These are phyloP conservation scores for Ottelia alismoides DNA, from an alignment of 106 monocot genomes.

Conservation along the genomic window DNA sequence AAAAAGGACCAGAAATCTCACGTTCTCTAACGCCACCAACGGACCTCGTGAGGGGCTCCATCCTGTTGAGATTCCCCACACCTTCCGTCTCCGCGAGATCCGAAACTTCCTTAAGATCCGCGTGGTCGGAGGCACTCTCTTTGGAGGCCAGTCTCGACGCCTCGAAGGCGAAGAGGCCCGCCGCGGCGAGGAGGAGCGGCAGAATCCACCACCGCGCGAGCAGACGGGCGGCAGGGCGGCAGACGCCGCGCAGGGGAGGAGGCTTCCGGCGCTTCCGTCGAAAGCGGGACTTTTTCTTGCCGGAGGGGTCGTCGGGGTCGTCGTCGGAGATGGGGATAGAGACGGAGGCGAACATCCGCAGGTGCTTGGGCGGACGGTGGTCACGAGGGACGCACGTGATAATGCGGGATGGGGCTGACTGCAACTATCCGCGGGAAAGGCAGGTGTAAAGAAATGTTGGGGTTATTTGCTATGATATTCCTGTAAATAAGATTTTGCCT, in stretches of 20 bases:
- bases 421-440: too few relatives aligned
- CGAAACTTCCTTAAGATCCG: too few relatives aligned
- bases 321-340: slow-evolving; percentile 72
- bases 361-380: too few relatives aligned
- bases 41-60: slow-evolving; percentile 43
- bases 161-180: slow-evolving; percentile 40
- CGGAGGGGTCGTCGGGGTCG: slow-evolving; percentile 35
- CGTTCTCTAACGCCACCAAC: slow-evolving; percentile 44
- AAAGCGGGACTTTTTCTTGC: slow-evolving; percentile 17
- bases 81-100: neutral
- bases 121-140: too few relatives aligned
- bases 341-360: slow-evolving; percentile 35
- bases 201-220: slow-evolving; percentile 53
- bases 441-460: too few relatives aligned
- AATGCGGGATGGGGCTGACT: too few relatives aligned
- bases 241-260: neutral
- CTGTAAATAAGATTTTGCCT: too few relatives aligned
- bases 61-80: slow-evolving; percentile 48
- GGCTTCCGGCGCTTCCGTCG: slow-evolving; percentile 39
- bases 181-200: slow-evolving; percentile 37
- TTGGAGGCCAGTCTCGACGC: slow-evolving; percentile 15
- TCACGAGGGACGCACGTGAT: too few relatives aligned
- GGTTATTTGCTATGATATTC: too few relatives aligned
- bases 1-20: slow-evolving; percentile 33
- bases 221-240: slow-evolving; percentile 16